Evolutionary conservation across 176 grass and related monocot genomes (phyloP).

Genomic region (Aegilops longissima): DNA sequence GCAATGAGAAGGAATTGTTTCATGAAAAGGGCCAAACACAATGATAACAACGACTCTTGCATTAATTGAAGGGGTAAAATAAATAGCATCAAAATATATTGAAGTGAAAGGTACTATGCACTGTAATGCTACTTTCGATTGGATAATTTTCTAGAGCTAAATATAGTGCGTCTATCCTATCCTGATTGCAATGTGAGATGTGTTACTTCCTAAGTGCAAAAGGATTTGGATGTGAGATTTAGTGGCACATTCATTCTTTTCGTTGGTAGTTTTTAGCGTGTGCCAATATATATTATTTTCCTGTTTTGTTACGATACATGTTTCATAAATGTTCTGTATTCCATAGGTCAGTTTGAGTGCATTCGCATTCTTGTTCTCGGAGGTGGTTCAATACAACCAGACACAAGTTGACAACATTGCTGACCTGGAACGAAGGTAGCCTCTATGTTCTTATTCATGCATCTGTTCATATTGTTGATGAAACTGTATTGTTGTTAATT

Average conservation of each 20-base stretch:
- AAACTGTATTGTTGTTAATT: constrained; percentile 7
- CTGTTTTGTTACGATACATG: constrained; percentile 3
- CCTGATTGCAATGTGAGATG: background rate
- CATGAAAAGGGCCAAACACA: background rate
- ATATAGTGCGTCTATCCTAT: background rate
- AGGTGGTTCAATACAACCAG: constrained; percentile 97
- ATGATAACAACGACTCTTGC: background rate
- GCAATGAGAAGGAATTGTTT: background rate
- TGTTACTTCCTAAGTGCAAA: background rate
- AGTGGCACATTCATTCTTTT: background rate
- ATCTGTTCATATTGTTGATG: constrained; percentile 20
- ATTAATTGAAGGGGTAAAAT: background rate
- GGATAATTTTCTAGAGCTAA: no score
- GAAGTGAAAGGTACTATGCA: no score
- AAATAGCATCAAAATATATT: background rate
- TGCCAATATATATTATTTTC: background rate
- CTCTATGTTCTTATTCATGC: background rate
- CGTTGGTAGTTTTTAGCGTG: background rate
- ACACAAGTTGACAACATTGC: constrained; percentile 98
- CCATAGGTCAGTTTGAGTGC: constrained; percentile 93
- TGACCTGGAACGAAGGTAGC: constrained; percentile 89
- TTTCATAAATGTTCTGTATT: constrained; percentile 32
- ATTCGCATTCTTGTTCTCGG: constrained; percentile 97
- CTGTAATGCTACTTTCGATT: no score
- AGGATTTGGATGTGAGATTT: background rate